Base-by-base conservation (phyloP, 2,329 filamentous ascomycete genomes). In the Claviceps lovelessii region DNA sequence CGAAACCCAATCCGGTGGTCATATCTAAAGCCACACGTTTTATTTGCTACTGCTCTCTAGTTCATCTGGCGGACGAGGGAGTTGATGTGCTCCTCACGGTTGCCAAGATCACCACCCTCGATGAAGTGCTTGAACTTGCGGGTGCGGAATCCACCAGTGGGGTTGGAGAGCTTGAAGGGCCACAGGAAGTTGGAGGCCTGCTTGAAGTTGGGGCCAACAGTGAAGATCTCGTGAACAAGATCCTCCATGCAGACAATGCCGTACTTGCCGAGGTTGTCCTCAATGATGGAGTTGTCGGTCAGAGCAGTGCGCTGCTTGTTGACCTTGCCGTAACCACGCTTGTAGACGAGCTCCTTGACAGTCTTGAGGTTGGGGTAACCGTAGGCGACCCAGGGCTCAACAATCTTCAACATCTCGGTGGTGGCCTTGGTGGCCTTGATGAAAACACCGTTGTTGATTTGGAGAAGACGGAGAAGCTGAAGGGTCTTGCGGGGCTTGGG, bases 361-460 rank as follows among this genome's bases (percentile, higher is more conserved):
- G 85, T 88, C 87, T 98, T 98, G 63, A 97, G 86, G 84, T 96
- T 97, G 75, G 93, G 93, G 81, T 97, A 97, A 74, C 93, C 93
- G 75, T 97, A 98, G 70, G 93, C 91, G 67, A 98, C 86, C 84
- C 93, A 98, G 66, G 93, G 93, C 84, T 98, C 93, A 73, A 98
- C 89, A 64, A 97, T 84, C 81, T 93, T 95, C 71, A 95, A 81
- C 90, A 95, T 95, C 84, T 95, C 88, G 69, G 83, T 78, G 69
- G 91, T 97, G 64, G 93, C 93, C 86, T 97, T 98, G 79, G 90
- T 97, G 71, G 96, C 80, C 71, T 84, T 86, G 77, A 98, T 81
- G 79, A 98, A 98, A 76, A 96, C 89, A 76, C 91, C 93, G 76
- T 95, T 97, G 88, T 98, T 98, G 87, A 98, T 98, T 82, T 98